Base-by-base conservation (phyloP, 306 rosid species). In the Gastrolobium villosum region DNA sequence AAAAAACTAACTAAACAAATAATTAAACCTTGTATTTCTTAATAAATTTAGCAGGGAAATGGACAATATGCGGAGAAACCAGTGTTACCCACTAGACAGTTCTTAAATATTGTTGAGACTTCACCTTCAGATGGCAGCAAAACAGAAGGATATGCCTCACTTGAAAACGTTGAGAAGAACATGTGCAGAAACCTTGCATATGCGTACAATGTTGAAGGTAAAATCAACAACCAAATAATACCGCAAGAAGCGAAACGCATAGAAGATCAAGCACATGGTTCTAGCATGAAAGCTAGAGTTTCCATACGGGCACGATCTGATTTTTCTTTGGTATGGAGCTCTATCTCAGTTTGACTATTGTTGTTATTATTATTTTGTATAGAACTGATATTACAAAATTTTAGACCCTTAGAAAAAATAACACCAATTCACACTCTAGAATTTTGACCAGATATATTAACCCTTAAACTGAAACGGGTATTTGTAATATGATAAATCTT, bases 271-370 rank as follows among this genome's bases (percentile, higher is more conserved):
- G 30, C 45, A 34, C 43, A 26, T 55, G 55, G 81, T 68, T 10
- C 75, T 5, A 74, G 66, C 74, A 78, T 65, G 75, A 84, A 83
- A 64, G 86, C 87, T 44, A 87, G 84, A 50, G 86, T 87, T 11
- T 84, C 90, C 81, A 78, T 87, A 37, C 70, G 88, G 74, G 84
- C 88, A 44, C 57, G 81, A 70, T 81, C 83, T 30, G 82, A 84
- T 75, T 60, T 82, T 72, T 69, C 84, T n/a, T 3, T 87, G 83
- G 88, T 87, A 82, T 2, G 79, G 2, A 49, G 7, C 70, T 72
- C 36, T 63, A 41, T 48, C 14, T 65, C n/a, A 10, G 5, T 37
- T 35, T 14, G 2, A n/a, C n/a, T 67, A 43, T 20, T 20, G 26
- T 20, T 20, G 31, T 13, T 66, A 28, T 26, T 65, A 30, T 30